A percentile compares a stretch with the other conserved stretches of the same genome.
Evolutionary conservation across 352 stramenopile genomes (phyloP).

Genomic region (Pythium biforme): DNA sequence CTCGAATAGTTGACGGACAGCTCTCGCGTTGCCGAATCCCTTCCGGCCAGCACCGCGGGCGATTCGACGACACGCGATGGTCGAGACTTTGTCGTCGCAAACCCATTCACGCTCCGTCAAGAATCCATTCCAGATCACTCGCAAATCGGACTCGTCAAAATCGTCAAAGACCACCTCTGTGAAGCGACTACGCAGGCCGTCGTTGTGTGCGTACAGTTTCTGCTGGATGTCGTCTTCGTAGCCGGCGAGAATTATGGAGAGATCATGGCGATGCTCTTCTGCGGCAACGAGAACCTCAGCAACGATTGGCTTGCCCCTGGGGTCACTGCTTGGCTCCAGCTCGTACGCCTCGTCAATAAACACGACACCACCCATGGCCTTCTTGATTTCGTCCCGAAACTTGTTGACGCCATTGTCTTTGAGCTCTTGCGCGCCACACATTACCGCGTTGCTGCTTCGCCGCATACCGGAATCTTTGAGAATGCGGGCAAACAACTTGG

Average conservation of each 20-base stretch:
- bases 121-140: slow-evolving; percentile 65
- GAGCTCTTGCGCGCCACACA: slow-evolving; percentile 63
- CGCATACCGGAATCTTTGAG: slow-evolving; percentile 73
- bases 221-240: slow-evolving; percentile 93
- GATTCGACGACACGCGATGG: slow-evolving; percentile 68
- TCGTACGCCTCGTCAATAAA: slow-evolving; percentile 95
- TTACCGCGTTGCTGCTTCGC: slow-evolving; percentile 32
- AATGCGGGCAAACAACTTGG: slow-evolving; percentile 79
- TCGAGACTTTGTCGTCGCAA: slow-evolving; percentile 43
- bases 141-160: slow-evolving; percentile 87
- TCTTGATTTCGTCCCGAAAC: slow-evolving; percentile 76
- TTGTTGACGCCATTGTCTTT: slow-evolving; percentile 68
- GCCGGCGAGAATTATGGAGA: slow-evolving; percentile 91
- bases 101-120: slow-evolving; percentile 50
- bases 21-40: slow-evolving; percentile 87
- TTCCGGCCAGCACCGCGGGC: slow-evolving; percentile 60
- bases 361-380: slow-evolving; percentile 77
- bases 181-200: slow-evolving; percentile 87
- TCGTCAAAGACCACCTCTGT: slow-evolving; percentile 87
- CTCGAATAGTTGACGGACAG: slow-evolving; percentile 77
- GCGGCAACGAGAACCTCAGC: slow-evolving; percentile 86
- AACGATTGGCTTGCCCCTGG: slow-evolving; percentile 83
- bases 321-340: slow-evolving; percentile 75
- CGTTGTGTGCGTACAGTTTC: slow-evolving; percentile 91
- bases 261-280: slow-evolving; percentile 79